phyloP scores from a whole-genome alignment of 1,284 basidiomycete species.

The Chondrostereum purpureum region DNA sequence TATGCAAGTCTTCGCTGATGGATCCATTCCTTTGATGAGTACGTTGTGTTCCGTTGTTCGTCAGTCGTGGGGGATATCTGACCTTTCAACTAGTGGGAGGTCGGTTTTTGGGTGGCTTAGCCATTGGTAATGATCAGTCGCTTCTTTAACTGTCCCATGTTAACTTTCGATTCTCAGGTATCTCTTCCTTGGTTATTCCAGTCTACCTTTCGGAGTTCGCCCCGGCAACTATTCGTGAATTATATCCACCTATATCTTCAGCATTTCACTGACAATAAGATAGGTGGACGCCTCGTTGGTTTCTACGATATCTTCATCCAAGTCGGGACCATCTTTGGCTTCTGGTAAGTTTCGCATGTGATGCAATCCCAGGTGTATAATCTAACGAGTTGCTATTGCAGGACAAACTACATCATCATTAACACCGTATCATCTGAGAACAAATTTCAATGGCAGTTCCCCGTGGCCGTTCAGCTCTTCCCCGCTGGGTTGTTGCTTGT shows the following conservation, averaged over 20 bases:
- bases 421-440: background rate
- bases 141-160: no score
- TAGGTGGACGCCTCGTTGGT: slow-evolving; percentile 6
- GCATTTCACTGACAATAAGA: no score
- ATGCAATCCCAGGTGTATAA: background rate
- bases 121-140: slow-evolving; percentile 1
- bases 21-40: slow-evolving; percentile 3
- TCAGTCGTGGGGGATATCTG: no score
- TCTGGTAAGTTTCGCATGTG: slow-evolving; percentile 1
- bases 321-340: slow-evolving; percentile 6
- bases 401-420: background rate
- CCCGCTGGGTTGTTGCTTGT: slow-evolving; percentile 14
- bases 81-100: slow-evolving; percentile 2
- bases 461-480: slow-evolving; percentile 6
- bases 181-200: slow-evolving; percentile 5
- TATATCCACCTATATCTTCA: no score
- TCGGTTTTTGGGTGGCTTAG: slow-evolving; percentile 1
- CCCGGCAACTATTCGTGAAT: slow-evolving; percentile 2
- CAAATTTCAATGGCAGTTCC: slow-evolving; percentile 5
- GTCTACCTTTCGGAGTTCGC: slow-evolving; percentile 3
- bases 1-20: slow-evolving; percentile 5
- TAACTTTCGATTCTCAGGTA: slow-evolving; percentile 1
- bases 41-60: background rate
- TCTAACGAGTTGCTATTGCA: background rate
- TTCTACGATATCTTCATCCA: slow-evolving; percentile 8